These are phyloP conservation scores for Pseudozyma pruni DNA, from an alignment of 1,284 basidiomycete species.

Conservation along the genomic window DNA sequence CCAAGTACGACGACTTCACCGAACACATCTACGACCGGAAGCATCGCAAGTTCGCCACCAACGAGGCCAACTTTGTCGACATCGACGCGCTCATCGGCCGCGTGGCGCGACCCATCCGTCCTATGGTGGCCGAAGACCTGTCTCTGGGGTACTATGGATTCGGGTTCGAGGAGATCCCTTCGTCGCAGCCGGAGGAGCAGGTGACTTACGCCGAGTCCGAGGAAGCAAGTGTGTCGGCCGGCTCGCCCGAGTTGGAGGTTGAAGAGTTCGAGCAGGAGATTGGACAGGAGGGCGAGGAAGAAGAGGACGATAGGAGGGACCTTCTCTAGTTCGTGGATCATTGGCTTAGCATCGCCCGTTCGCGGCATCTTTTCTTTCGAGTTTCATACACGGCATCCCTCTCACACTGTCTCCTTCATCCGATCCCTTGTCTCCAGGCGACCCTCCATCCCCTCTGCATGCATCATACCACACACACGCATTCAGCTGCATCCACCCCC, in stretches of 20 bases:
- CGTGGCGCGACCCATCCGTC: conserved; percentile 70
- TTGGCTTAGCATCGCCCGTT: too few relatives aligned
- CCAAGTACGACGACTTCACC: conserved; percentile 89
- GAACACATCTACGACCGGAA: conserved; percentile 82
- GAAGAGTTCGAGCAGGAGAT: background rate
- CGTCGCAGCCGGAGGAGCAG: conserved; percentile 41
- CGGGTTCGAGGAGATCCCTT: conserved; percentile 37
- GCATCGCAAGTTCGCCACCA: conserved; percentile 86
- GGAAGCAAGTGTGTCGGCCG: conserved; percentile 35
- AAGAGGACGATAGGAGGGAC: too few relatives aligned
- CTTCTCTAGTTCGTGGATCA: too few relatives aligned
- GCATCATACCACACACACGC: too few relatives aligned
- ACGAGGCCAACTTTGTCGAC: conserved; percentile 82
- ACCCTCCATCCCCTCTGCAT: too few relatives aligned
- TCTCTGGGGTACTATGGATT: conserved; percentile 25
- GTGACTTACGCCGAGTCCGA: conserved; percentile 26
- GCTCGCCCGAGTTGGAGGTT: conserved; percentile 18
- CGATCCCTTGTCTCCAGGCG: too few relatives aligned
- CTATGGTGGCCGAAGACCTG: conserved; percentile 27
- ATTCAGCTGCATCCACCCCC: too few relatives aligned
- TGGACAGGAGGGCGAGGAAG: background rate
- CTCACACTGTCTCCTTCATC: too few relatives aligned
- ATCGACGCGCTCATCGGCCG: conserved; percentile 82
- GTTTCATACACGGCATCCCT: too few relatives aligned
- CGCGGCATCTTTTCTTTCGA: too few relatives aligned